Conservation (phyloP, 139 green algal species). For the Micractinium sp. region DNA sequence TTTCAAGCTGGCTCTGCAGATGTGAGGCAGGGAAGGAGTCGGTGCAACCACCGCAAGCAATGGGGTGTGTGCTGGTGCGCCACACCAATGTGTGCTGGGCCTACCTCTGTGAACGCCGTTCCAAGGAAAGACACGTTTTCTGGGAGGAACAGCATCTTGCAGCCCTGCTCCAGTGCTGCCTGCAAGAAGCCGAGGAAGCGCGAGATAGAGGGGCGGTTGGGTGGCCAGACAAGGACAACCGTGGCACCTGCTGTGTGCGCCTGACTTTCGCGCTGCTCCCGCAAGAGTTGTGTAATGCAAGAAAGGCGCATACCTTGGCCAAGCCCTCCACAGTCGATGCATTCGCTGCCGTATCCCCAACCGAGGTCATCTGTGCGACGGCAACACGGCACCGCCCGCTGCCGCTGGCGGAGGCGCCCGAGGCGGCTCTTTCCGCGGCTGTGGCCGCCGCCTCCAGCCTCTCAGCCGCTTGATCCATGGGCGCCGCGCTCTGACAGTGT, state of each 20-base stretch:
- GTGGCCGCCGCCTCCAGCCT: no score
- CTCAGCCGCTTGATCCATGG: no score
- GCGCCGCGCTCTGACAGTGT: no score
- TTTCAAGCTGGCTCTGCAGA: background rate
- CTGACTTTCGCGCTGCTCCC: no score
- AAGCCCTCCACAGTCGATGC: constrained; percentile 61
- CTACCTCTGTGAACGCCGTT: background rate
- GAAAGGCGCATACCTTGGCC: constrained; percentile 43
- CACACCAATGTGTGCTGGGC: background rate
- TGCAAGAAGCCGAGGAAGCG: no score
- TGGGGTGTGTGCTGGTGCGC: background rate
- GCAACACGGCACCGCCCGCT: background rate
- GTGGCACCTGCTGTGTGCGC: no score
- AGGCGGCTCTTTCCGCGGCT: no score
- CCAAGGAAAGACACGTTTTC: constrained; percentile 96
- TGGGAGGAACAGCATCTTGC: constrained; percentile 83
- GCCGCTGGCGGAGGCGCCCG: background rate
- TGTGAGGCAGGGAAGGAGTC: background rate
- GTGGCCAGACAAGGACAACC: no score
- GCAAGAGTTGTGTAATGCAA: no score
- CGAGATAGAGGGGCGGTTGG: no score
- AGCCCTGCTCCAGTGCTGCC: no score
- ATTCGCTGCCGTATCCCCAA: constrained; percentile 58
- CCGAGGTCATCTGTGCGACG: constrained; percentile 75
- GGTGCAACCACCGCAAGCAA: no score